Evolutionary conservation across 768 basidiomycete species (phyloP), one percentile per base, ranked within the genome.

Genomic region (Lactarius pseudohatsudake): DNA sequence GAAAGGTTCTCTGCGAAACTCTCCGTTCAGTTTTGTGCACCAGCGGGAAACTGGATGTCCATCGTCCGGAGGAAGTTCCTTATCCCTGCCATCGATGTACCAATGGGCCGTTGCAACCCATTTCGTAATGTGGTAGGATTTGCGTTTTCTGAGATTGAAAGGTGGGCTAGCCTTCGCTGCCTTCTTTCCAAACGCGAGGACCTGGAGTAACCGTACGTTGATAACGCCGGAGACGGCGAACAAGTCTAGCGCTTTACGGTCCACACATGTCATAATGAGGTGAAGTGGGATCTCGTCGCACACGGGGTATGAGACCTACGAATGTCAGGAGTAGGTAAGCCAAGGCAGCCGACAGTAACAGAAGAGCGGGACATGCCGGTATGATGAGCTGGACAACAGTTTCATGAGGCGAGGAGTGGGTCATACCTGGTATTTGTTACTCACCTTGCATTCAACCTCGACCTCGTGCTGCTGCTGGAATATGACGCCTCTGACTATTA

Each of bases 391-490:
- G 8, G 28, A 13, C n/a, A 32, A 53, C 30, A 30, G 8, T 7
- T 15, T 32, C 20, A 32, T 41, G 34, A 68, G 59, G 16, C 20
- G n/a, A 3, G 3, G n/a, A 53, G 22, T 30, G 4, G 10, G 34
- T 13, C 9, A 3, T 13, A 53, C 8, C 41, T 1, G 16, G 40
- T 26, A 34, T 58, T 11, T 32, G 22, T 34, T 55, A 20, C 59
- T 30, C 22, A 64, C 69, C 43, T 26, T 50, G 36, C 69, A 70
- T 36, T 70, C 66, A 11, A 70, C 66, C 40, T 64, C 56, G 47
- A 68, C 60, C 20, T 34, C 9, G 10, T 38, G n/a, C 41, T 30
- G 34, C 11, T 7, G 34, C 11, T 11, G 20, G 10, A 61, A 60
- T n/a, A 70, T 57, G 26, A 62, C 1, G 13, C 69, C 69, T 32